Percentiles rank a stretch among this genome's conserved stretches.
phyloP scores from a whole-genome alignment of 352 stramenopile species.

The Phytophthora ohioensis region DNA sequence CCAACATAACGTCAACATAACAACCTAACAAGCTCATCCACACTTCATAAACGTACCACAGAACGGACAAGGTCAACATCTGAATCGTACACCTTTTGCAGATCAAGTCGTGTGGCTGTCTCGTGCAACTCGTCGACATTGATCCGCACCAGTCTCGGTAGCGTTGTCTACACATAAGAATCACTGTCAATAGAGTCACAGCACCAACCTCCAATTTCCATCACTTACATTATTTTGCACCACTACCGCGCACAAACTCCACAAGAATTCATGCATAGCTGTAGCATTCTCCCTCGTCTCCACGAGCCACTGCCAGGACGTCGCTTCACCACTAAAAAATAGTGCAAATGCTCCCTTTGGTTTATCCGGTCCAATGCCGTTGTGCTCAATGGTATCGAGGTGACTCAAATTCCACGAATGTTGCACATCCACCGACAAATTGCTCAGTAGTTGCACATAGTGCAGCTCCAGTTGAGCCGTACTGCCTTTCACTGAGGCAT shows the following conservation, averaged over 20 bases:
- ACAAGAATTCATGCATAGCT: conserved; percentile 81
- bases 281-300: conserved; percentile 55
- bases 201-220: not conserved
- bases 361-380: conserved; percentile 58
- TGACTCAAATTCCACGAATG: conserved; percentile 66
- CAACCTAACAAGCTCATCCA: conserved; percentile 1
- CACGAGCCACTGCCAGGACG: conserved; percentile 68
- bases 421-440: conserved; percentile 71
- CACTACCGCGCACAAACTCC: conserved; percentile 66
- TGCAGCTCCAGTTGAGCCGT: conserved; percentile 49
- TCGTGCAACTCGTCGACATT: conserved; percentile 72
- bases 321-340: conserved; percentile 55
- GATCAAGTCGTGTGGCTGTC: conserved; percentile 53
- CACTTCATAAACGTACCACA: conserved; percentile 38
- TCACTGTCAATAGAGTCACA: not conserved
- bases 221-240: conserved; percentile 59
- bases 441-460: conserved; percentile 71
- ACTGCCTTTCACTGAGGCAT: not conserved
- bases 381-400: conserved; percentile 71
- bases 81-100: conserved; percentile 71
- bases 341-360: conserved; percentile 64
- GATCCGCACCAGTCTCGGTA: conserved; percentile 65
- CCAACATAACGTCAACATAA: conserved; percentile 8
- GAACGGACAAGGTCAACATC: conserved; percentile 69
- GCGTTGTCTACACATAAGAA: conserved; percentile 33